These are phyloP conservation scores for Plasmodium ovale DNA, from an alignment of 169 alveolate species.

Conservation along the genomic window DNA sequence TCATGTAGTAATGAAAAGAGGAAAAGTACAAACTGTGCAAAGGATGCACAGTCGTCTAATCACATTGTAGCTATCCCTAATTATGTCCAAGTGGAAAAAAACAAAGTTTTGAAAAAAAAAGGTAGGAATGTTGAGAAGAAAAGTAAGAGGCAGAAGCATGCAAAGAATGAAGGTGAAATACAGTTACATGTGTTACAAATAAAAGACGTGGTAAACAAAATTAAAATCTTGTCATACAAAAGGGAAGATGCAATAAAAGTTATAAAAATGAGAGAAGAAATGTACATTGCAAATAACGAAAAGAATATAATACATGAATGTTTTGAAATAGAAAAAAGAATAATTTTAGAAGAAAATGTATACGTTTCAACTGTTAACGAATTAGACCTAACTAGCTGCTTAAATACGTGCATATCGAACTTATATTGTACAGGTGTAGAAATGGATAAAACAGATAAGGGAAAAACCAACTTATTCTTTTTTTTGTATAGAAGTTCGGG, in stretches of 20 bases:
- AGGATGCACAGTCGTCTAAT: too few relatives aligned
- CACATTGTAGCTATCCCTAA: too few relatives aligned
- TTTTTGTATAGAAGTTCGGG: slow-evolving; percentile 30
- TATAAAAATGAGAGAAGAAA: slow-evolving; percentile 43
- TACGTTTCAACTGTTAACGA: slow-evolving; percentile 63
- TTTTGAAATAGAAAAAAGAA: slow-evolving; percentile 13
- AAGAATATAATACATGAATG: slow-evolving; percentile 30
- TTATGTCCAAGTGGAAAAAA: too few relatives aligned
- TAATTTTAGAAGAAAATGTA: slow-evolving; percentile 7
- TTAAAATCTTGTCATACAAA: slow-evolving; percentile 4
- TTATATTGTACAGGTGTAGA: slow-evolving; percentile 83
- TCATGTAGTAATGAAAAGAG: too few relatives aligned
- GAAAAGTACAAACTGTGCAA: too few relatives aligned
- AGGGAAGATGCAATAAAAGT: neutral
- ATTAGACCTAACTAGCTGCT: slow-evolving; percentile 69
- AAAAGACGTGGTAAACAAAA: neutral
- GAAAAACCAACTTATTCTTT: slow-evolving; percentile 30
- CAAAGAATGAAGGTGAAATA: neutral
- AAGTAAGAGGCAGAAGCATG: neutral
- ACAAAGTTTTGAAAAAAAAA: neutral
- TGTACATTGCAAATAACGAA: neutral
- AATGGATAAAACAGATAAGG: slow-evolving; percentile 63
- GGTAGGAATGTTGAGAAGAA: neutral
- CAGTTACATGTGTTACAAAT: neutral
- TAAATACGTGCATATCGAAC: slow-evolving; percentile 76